Conservation (phyloP, 2,329 filamentous ascomycete species). For the Trichophyton equinum region DNA sequence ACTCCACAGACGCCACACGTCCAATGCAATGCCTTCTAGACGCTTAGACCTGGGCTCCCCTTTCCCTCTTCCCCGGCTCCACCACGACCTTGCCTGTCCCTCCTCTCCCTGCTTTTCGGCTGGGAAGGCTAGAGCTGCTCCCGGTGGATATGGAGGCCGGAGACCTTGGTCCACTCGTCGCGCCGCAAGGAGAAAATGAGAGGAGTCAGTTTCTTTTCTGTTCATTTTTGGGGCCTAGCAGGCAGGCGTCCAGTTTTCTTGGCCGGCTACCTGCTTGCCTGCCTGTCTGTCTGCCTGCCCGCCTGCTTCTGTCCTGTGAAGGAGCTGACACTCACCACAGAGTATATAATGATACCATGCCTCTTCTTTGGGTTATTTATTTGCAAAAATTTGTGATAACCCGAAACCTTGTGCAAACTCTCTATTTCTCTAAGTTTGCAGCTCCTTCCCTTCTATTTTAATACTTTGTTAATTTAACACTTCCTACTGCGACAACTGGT, state of each 20-base stretch:
- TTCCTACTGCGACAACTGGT: not conserved
- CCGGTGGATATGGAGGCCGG: conserved; percentile 3
- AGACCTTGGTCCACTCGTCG: conserved; percentile 3
- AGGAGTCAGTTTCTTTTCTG: conserved; percentile 4
- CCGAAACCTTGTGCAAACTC: conserved; percentile 3
- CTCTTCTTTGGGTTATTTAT: not conserved
- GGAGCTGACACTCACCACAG: not conserved
- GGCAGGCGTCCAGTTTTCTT: conserved; percentile 1
- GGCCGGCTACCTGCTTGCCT: not conserved
- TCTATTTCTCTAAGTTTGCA: not conserved
- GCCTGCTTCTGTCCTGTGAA: not conserved
- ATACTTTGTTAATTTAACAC: not conserved
- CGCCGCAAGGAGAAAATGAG: conserved; percentile 2
- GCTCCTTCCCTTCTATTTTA: not conserved
- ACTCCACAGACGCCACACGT: conserved; percentile 11
- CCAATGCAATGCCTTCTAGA: conserved; percentile 7
- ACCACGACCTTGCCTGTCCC: conserved; percentile 6
- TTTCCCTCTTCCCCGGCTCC: conserved; percentile 13
- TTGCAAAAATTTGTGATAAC: not conserved
- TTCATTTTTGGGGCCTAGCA: not conserved
- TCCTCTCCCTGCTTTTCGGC: not conserved
- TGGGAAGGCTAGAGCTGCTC: conserved; percentile 6
- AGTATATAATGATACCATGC: not conserved
- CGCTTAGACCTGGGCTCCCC: conserved; percentile 6
- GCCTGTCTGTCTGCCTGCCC: too few relatives aligned